These are phyloP conservation scores for Linum usitatissimum DNA, from an alignment of 345 rosid genomes.

Conservation along the genomic window DNA sequence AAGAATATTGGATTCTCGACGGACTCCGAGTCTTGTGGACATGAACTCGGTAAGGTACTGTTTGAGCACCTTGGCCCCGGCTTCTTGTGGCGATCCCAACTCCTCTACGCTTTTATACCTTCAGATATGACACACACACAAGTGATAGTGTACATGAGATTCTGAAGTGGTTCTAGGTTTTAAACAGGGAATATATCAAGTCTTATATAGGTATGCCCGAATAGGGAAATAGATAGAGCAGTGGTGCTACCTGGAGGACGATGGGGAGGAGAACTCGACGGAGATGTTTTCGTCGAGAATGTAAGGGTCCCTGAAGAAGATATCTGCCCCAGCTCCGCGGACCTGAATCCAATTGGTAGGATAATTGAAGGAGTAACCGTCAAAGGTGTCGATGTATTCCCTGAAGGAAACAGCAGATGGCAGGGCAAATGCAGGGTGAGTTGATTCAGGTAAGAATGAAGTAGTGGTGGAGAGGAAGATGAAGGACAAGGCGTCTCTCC, in stretches of 20 bases:
- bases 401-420: slow-evolving; percentile 36
- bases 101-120: slow-evolving; percentile 61
- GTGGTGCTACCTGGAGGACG: slow-evolving; percentile 41
- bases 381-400: slow-evolving; percentile 79
- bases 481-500: slow-evolving; percentile 52
- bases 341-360: slow-evolving; percentile 89
- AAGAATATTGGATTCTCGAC: slow-evolving; percentile 55
- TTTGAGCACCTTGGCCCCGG: slow-evolving; percentile 63
- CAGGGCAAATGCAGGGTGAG: slow-evolving; percentile 29
- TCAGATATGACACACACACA: not conserved
- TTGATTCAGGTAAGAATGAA: slow-evolving; percentile 30
- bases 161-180: no score
- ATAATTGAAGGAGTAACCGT: slow-evolving; percentile 82
- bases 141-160: no score
- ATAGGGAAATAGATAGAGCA: no score
- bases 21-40: slow-evolving; percentile 90
- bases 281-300: slow-evolving; percentile 82
- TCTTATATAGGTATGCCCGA: no score
- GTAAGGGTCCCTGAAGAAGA: slow-evolving; percentile 83
- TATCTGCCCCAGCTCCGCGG: slow-evolving; percentile 86
- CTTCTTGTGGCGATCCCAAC: slow-evolving; percentile 76
- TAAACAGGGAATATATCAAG: not conserved
- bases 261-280: slow-evolving; percentile 87
- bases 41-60: slow-evolving; percentile 93
- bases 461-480: slow-evolving; percentile 41